Base-by-base conservation (phyloP, 805 yeast species). In the Clavispora vitiphila region DNA sequence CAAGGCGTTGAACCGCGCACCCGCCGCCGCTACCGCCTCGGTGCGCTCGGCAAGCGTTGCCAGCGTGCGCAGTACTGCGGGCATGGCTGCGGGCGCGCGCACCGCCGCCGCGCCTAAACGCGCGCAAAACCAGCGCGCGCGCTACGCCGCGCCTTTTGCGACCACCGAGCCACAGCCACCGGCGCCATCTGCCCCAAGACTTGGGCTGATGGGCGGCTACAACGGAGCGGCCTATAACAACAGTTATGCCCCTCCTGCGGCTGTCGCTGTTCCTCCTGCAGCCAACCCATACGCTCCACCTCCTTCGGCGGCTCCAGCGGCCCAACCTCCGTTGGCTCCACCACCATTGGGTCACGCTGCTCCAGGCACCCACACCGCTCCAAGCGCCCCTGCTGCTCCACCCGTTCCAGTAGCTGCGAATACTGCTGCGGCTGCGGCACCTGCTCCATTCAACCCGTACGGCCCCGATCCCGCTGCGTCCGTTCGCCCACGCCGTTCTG, bases 1-100 rank as follows among this genome's bases (percentile, higher is more conserved):
- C 36, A 80, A 78, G 51, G 95, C 96, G 7, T 34, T 22, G 27
- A 22, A 22, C 36, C 22, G 19, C 20, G 35, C 24, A 5, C 24
- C 24, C 4, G 23, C 24, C 24, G 10, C 16, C 5, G 14, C 26
- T 15, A 34, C 19, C 4, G 35, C 9, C 9, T 18, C 16, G 5
- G 16, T n/a, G 32, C 19, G 32, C n/a, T 24, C 26, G 12, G 26
- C 26, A 8, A 24, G 26, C n/a, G 26, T 24, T 8, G 26, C n/a
- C 26, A 24, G 26, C 26, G n/a, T 11, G 11, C 26, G 11, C n/a
- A 21, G 22, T 8, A 21, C 5, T 8, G 22, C 22, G 22, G 22
- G 11, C 26, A 24, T 24, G n/a, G 11, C 26, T 4, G 4, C 4
- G 12, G 10, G 5, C 26, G 10, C 26, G 11, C n/a, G 10, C 26